Conservation (phyloP, 257 asterid genomes). For the Solanum sejunctum region DNA sequence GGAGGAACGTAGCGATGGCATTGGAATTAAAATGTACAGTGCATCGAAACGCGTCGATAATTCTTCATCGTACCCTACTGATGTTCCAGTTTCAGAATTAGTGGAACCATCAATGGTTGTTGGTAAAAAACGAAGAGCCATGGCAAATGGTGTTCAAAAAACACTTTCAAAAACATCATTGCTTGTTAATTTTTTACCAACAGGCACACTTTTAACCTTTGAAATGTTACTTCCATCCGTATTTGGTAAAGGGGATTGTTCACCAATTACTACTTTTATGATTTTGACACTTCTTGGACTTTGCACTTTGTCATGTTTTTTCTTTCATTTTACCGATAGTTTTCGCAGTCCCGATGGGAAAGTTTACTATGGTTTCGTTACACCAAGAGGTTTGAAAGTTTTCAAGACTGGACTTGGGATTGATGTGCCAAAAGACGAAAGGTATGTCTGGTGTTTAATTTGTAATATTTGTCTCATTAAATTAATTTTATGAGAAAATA, state of each 20-base stretch:
- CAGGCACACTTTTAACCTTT: constrained; percentile 85
- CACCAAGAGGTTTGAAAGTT: constrained; percentile 56
- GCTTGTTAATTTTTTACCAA: constrained; percentile 80
- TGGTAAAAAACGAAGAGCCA: constrained; percentile 37
- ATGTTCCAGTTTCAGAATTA: background rate
- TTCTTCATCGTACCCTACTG: constrained; percentile 5
- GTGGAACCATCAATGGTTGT: constrained; percentile 7
- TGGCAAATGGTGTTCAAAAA: constrained; percentile 80
- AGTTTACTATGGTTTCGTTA: constrained; percentile 71
- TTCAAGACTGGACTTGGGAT: constrained; percentile 63
- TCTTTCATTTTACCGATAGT: constrained; percentile 93
- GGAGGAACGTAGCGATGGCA: constrained; percentile 28
- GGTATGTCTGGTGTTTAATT: background rate
- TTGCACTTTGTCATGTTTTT: constrained; percentile 74
- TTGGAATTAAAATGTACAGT: constrained; percentile 60
- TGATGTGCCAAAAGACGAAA: constrained; percentile 57
- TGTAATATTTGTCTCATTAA: background rate
- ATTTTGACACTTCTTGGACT: constrained; percentile 43
- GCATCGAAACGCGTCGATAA: constrained; percentile 26
- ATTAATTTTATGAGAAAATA: background rate
- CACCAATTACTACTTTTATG: constrained; percentile 53
- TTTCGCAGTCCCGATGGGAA: constrained; percentile 73
- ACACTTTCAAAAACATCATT: constrained; percentile 73
- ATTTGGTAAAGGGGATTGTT: constrained; percentile 52
- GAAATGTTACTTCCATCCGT: constrained; percentile 88